phyloP scores from a whole-genome alignment of 1,139 yeast species.

The Blastobotrys ciferrii region DNA sequence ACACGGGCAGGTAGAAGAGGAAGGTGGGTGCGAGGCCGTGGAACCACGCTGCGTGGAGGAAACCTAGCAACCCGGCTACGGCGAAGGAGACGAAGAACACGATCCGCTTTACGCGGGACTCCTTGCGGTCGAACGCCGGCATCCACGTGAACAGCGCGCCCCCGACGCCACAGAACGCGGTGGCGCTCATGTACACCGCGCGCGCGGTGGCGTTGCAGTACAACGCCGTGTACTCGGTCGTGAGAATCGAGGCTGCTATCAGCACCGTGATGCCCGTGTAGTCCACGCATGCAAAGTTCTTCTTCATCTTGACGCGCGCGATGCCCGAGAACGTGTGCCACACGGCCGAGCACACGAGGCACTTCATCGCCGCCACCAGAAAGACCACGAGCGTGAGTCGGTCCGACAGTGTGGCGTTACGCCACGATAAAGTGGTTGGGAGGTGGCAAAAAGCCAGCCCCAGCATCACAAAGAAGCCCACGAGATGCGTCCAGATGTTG shows the following conservation, averaged over 20 bases:
- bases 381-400: slow-evolving; percentile 60
- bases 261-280: slow-evolving; percentile 90
- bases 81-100: slow-evolving; percentile 83
- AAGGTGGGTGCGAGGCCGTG: slow-evolving; percentile 57
- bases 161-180: slow-evolving; percentile 62
- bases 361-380: slow-evolving; percentile 68
- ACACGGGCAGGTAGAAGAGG: slow-evolving; percentile 58
- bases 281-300: slow-evolving; percentile 87
- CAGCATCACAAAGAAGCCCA: slow-evolving; percentile 61
- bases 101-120: slow-evolving; percentile 74
- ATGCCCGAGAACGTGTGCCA: slow-evolving; percentile 95
- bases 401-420: slow-evolving; percentile 47
- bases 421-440: slow-evolving; percentile 49
- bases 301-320: slow-evolving; percentile 60
- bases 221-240: slow-evolving; percentile 80
- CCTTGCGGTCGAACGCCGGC: slow-evolving; percentile 83
- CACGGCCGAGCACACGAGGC: slow-evolving; percentile 71
- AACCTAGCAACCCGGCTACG: slow-evolving; percentile 66
- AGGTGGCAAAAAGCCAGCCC: slow-evolving; percentile 59
- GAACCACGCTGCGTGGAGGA: slow-evolving; percentile 53
- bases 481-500: slow-evolving; percentile 89
- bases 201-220: slow-evolving; percentile 56
- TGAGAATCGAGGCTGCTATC: slow-evolving; percentile 84
- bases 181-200: slow-evolving; percentile 53
- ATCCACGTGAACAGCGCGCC: slow-evolving; percentile 89